Percentiles rank a stretch among this genome's conserved stretches.
These are phyloP conservation scores for Madurella fahalii DNA, from an alignment of 2,329 filamentous ascomycete species.

Conservation along the genomic window DNA sequence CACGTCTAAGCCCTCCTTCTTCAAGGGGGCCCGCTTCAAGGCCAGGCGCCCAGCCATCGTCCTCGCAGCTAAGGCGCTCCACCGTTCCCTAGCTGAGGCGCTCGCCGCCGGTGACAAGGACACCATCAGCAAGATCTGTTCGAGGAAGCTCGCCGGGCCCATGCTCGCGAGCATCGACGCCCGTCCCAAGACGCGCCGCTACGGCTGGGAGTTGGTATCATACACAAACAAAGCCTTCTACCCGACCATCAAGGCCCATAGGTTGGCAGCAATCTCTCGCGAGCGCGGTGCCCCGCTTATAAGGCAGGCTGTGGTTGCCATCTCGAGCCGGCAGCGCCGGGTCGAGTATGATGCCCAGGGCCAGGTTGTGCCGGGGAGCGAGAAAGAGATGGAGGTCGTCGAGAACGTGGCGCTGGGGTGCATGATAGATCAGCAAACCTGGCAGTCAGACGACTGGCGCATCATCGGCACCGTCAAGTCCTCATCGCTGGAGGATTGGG, in stretches of 20 bases:
- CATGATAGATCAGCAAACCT: slow-evolving; percentile 42
- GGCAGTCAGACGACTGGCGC: slow-evolving; percentile 52
- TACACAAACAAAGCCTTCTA: slow-evolving; percentile 42
- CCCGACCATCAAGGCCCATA: slow-evolving; percentile 53
- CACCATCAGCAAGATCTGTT: slow-evolving; percentile 51
- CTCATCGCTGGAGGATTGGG: slow-evolving; percentile 44
- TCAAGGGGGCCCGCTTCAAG: slow-evolving; percentile 42
- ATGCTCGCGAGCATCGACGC: slow-evolving; percentile 52
- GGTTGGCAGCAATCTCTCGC: slow-evolving; percentile 45
- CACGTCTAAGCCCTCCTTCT: slow-evolving; percentile 42
- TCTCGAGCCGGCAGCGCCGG: slow-evolving; percentile 54
- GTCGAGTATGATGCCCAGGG: slow-evolving; percentile 37
- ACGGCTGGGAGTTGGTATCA: slow-evolving; percentile 52
- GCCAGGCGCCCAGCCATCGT: slow-evolving; percentile 39
- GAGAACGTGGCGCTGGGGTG: slow-evolving; percentile 64
- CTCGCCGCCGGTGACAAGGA: slow-evolving; percentile 55
- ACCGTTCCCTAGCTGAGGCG: slow-evolving; percentile 57
- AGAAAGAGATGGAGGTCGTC: slow-evolving; percentile 49
- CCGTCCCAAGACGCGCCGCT: slow-evolving; percentile 43
- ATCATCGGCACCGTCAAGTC: slow-evolving; percentile 61
- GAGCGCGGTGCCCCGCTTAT: slow-evolving; percentile 38
- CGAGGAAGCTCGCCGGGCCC: slow-evolving; percentile 46
- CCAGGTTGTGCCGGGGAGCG: slow-evolving; percentile 41
- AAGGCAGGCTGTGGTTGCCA: slow-evolving; percentile 58
- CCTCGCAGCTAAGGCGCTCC: slow-evolving; percentile 55